Evolutionary conservation across 2,329 filamentous ascomycete genomes (phyloP), one percentile per base, ranked within the genome.

Genomic region (Dactylellina haptotyla): DNA sequence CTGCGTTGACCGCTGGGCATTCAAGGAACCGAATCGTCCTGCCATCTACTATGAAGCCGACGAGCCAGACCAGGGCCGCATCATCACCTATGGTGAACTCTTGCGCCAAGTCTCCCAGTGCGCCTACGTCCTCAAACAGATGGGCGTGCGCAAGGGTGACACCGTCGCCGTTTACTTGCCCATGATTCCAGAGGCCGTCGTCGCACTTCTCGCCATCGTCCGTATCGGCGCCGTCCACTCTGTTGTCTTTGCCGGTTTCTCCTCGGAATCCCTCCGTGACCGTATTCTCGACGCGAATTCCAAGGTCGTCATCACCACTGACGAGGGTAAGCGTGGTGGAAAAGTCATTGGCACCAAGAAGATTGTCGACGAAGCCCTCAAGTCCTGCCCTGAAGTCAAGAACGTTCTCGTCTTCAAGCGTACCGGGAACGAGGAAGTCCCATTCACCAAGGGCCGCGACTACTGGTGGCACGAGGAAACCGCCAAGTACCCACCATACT

Each of bases 21-120:
- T 96, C 83, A 93, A 93, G 83, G 89, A 97, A 83, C 95, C 95
- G 51, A 84, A 98, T 83, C 92, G 90, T 83, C 88, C 95, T 51
- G 95, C 95, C 81, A 96, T 99, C 83, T 97, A 98, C 84, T 99
- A 98, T 84, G 95, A 99, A 84, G 94, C 93, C 74, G 95, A 99
- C 79, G 95, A 99, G 83, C 87, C 90, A 43, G 85, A 83, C 61
- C 90, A 96, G 80, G 93, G 95, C 80, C 92, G 94, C 77, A 93
- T 86, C 77, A 90, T 99, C 81, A 95, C 92, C 76, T 99, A 98
- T 79, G 87, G 90, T 78, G 93, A 99, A 86, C 90, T 99, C 58
- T 87, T 98, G 75, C 89, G 93, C 76, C 88, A 99, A 82, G 94
- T 99, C 57, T 97, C 90, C 79, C 90, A 88, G 82, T 88, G 92